Evolutionary conservation across 2,329 filamentous ascomycete genomes (phyloP).

Genomic region (Falciphora oryzae): DNA sequence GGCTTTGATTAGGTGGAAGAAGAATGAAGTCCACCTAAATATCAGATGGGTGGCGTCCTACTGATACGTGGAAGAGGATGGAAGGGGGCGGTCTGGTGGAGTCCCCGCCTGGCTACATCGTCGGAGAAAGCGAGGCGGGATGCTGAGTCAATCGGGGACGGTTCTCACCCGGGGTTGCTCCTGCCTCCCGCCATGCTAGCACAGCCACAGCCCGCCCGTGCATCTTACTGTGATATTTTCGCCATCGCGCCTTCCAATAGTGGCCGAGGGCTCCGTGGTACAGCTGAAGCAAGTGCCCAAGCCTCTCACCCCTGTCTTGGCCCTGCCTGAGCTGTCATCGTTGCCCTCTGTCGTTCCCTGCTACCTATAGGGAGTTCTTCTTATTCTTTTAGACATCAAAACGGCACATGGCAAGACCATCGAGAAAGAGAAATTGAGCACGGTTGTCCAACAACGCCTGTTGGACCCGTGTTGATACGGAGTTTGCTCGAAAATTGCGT

Average conservation of each 20-base stretch:
- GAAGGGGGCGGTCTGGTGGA: constrained; percentile 1
- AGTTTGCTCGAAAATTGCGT: not conserved
- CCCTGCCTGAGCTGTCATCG: too few relatives aligned
- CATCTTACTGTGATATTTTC: not conserved
- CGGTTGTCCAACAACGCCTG: too few relatives aligned
- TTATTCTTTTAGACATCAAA: too few relatives aligned
- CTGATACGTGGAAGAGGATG: not conserved
- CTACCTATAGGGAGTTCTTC: too few relatives aligned
- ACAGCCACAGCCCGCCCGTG: constrained; percentile 2
- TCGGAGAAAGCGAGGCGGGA: constrained; percentile 9
- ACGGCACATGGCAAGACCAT: too few relatives aligned
- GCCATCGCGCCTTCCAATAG: not conserved
- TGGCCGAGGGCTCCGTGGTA: not conserved
- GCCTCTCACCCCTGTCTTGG: not conserved
- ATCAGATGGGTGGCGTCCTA: constrained; percentile 5
- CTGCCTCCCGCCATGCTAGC: not conserved
- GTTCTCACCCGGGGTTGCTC: too few relatives aligned
- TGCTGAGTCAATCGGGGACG: constrained; percentile 28
- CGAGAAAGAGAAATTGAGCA: not conserved
- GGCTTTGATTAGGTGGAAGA: not conserved
- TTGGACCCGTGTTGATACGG: not conserved
- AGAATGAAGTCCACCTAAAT: not conserved
- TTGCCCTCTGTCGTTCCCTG: too few relatives aligned
- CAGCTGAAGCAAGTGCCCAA: not conserved
- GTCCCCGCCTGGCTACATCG: not conserved